A percentile compares a stretch with the other conserved stretches of the same genome.
phyloP scores from a whole-genome alignment of 2,329 filamentous ascomycete species.

The Claviceps monticola region DNA sequence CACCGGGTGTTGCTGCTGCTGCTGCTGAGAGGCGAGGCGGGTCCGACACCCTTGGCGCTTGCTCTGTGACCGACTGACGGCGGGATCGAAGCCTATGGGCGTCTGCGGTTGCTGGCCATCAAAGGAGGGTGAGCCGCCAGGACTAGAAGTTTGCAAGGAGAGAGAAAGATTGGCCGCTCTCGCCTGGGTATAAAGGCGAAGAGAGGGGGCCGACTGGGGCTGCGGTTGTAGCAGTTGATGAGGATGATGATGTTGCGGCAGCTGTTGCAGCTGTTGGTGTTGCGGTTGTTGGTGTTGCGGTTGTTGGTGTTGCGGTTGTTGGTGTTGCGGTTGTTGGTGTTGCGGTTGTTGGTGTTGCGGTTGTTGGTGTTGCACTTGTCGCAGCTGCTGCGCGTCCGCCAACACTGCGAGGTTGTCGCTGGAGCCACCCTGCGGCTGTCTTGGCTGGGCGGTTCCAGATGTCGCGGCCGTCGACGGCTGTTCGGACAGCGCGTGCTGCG shows the following conservation, averaged over 20 bases:
- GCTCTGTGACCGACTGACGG: slow-evolving; percentile 35
- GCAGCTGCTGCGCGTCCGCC: slow-evolving; percentile 9
- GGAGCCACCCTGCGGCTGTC: not conserved
- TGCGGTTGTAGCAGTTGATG: slow-evolving; percentile 14
- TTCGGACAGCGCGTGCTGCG: slow-evolving; percentile 41
- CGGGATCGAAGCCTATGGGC: slow-evolving; percentile 27
- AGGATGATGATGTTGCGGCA: slow-evolving; percentile 11
- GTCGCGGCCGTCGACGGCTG: slow-evolving; percentile 20
- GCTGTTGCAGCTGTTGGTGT: slow-evolving; percentile 7
- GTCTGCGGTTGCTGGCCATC: slow-evolving; percentile 21
- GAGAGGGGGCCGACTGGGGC: slow-evolving; percentile 14
- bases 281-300: slow-evolving; percentile 10
- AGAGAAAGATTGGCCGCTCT: slow-evolving; percentile 16
- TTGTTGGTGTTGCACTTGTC: slow-evolving; percentile 10
- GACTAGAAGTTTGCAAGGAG: slow-evolving; percentile 18
- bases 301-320: slow-evolving; percentile 13
- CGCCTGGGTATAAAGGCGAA: slow-evolving; percentile 18
- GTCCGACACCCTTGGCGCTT: slow-evolving; percentile 32
- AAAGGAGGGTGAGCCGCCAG: slow-evolving; percentile 14
- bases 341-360: slow-evolving; percentile 10
- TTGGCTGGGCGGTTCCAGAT: slow-evolving; percentile 22
- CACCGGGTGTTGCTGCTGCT: slow-evolving; percentile 14
- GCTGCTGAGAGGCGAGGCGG: slow-evolving; percentile 14
- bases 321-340: slow-evolving; percentile 12
- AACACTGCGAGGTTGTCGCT: too few relatives aligned